Evolutionary conservation across 225 moss, liverwort and hornwort species (phyloP).

Genomic region (Polytrichum commune): DNA sequence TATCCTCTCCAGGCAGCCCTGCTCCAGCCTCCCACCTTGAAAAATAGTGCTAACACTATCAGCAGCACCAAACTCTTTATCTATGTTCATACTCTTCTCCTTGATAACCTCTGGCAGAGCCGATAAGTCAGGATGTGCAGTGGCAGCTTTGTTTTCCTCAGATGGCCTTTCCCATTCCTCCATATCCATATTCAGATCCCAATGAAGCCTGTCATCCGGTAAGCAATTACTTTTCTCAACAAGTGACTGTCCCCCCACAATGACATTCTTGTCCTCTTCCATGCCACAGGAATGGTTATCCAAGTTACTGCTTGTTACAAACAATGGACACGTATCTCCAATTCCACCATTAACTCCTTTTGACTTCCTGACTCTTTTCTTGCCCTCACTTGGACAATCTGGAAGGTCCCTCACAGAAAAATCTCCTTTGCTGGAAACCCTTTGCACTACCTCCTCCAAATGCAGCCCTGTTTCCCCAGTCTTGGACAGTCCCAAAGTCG

Average conservation of each 20-base stretch:
- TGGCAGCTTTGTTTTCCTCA: conserved; percentile 33
- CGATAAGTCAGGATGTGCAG: conserved; percentile 16
- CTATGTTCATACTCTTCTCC: conserved; percentile 18
- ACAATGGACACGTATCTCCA: conserved; percentile 13
- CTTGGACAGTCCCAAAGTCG: conserved; percentile 10
- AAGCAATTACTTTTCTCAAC: conserved; percentile 46
- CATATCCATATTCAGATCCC: conserved; percentile 99
- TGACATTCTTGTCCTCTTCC: conserved; percentile 36
- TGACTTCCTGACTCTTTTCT: conserved; percentile 25
- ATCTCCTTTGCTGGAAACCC: conserved; percentile 10
- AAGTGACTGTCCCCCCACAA: conserved; percentile 36
- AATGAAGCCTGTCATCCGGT: conserved; percentile 87
- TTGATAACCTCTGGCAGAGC: conserved; percentile 12
- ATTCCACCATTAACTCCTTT: conserved; percentile 14
- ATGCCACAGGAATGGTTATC: conserved; percentile 15
- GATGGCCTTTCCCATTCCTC: conserved; percentile 95
- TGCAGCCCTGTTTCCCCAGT: conserved; percentile 17
- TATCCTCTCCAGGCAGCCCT: conserved; percentile 25
- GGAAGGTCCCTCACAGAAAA: conserved; percentile 19
- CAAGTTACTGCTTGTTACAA: conserved; percentile 10
- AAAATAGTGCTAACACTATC: conserved; percentile 15
- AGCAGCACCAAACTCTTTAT: conserved; percentile 15
- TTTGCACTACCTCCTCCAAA: conserved; percentile 17
- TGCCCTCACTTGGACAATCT: conserved; percentile 19
- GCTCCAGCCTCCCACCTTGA: conserved; percentile 24